These are phyloP conservation scores for Escovopsis sp. DNA, from an alignment of 2,329 filamentous ascomycete species.

Conservation along the genomic window DNA sequence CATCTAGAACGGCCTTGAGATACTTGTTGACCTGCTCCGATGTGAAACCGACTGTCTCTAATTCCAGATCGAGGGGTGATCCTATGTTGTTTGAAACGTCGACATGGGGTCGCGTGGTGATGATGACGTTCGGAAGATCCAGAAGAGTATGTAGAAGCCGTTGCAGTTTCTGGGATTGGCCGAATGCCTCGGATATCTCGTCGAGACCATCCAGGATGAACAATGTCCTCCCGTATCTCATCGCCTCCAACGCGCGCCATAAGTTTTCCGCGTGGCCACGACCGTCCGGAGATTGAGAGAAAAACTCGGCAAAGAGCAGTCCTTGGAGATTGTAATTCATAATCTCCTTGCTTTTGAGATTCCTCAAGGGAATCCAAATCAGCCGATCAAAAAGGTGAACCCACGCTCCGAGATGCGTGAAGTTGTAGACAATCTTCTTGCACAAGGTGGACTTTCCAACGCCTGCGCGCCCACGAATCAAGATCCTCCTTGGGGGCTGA, in stretches of 20 bases:
- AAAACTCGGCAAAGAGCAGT: constrained; percentile 16
- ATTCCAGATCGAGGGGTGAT: constrained; percentile 16
- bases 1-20: neutral
- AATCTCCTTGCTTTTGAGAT: constrained; percentile 12
- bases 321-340: constrained; percentile 11
- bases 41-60: constrained; percentile 26
- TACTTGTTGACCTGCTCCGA: constrained; percentile 21
- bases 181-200: constrained; percentile 19
- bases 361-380: constrained; percentile 25
- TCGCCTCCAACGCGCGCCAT: constrained; percentile 1
- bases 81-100: constrained; percentile 4
- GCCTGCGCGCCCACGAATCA: constrained; percentile 21
- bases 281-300: constrained; percentile 7
- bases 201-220: constrained; percentile 30
- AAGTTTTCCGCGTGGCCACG: constrained; percentile 9
- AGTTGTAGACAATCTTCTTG: constrained; percentile 24
- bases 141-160: constrained; percentile 17
- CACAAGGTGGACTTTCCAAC: constrained; percentile 24
- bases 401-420: constrained; percentile 9
- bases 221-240: constrained; percentile 13
- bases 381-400: constrained; percentile 19
- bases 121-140: constrained; percentile 20
- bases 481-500: constrained; percentile 15
- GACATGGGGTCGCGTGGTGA: constrained; percentile 23
- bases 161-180: constrained; percentile 4